Percentiles rank a stretch among this genome's conserved stretches.
phyloP scores from a whole-genome alignment of 179 eudicot species.

The Vitellaria paradoxa region DNA sequence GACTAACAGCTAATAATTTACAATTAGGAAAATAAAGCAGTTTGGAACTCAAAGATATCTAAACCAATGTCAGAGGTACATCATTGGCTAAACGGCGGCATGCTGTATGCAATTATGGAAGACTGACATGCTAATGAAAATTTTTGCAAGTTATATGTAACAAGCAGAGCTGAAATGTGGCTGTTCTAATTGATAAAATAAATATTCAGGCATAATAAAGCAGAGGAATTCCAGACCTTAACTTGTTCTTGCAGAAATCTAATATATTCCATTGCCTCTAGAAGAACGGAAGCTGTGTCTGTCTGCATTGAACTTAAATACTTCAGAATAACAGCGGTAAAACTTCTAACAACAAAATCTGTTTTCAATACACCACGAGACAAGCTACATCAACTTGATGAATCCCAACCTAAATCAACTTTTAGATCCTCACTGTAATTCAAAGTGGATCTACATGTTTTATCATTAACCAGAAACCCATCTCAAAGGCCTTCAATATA shows the following conservation, averaged over 20 bases:
- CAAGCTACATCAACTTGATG: too few relatives aligned
- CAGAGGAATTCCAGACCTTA: slow-evolving; percentile 47
- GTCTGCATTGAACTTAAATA: slow-evolving; percentile 48
- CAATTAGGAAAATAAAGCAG: neutral
- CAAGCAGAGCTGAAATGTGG: neutral
- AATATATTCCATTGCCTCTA: slow-evolving; percentile 86
- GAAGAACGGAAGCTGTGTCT: slow-evolving; percentile 90
- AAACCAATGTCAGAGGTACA: neutral
- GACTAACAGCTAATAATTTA: neutral
- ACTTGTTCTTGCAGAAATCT: slow-evolving; percentile 87
- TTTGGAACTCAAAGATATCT: neutral
- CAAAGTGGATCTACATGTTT: neutral
- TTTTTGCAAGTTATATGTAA: too few relatives aligned
- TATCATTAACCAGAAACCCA: neutral
- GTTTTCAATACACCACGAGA: too few relatives aligned
- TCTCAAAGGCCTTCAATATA: neutral
- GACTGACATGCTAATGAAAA: neutral
- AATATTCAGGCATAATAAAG: neutral
- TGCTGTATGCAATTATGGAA: neutral
- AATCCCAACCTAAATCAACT: neutral
- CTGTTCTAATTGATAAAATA: neutral
- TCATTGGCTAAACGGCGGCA: neutral
- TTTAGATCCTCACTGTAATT: neutral
- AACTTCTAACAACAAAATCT: neutral
- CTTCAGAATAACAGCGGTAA: neutral